Evolutionary conservation across 1,284 basidiomycete genomes (phyloP), one percentile per base, ranked within the genome.

Genomic region (Puccinia polysora): DNA sequence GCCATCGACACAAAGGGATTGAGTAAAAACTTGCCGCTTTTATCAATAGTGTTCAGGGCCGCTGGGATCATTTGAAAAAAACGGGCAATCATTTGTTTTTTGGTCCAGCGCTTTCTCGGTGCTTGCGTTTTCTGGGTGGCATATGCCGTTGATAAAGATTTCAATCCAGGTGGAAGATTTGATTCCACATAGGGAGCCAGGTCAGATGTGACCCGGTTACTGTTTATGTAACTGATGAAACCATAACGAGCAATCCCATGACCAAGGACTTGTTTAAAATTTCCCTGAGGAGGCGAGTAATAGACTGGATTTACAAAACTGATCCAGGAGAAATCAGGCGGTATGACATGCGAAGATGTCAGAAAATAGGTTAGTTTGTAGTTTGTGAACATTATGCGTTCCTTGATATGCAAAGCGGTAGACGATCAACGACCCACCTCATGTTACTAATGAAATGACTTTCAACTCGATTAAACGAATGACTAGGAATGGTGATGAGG

Each of bases 231-330:
- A 15, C 58, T 47, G 43, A 62, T 49, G 25, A 70, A 60, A 6
- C 58, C 68, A 70, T 70, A 70, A 20, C 58, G 56, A 38, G 68
- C 68, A 43, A 70, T 70, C 25, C 55, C 43, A 10, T 58, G 56
- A 20, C 55, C 68, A 4, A 70, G 30, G 6, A 23, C 28, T 47
- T 62, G 59, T 32, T 18, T 47, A 25, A 62, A 62, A n/a, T 62
- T 20, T 10, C 59, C 59, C 14, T 2, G 28, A 18, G 59, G 59
- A 2, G 40, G 7, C 43, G 23, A 25, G 30, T 62, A 62, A 15
- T 43, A 62, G 10, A 62, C 25, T 47, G 59, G 43, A 47, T 36
- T 47, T 62, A 10, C 40, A n/a, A 47, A 28, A 18, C 20, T 62
- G 32, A 38, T 62, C 28, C n/a, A 3, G 43, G n/a, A 12, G 14